These are phyloP conservation scores for Oryza glaberrima DNA, from an alignment of 176 grass and related monocot species.

Conservation along the genomic window DNA sequence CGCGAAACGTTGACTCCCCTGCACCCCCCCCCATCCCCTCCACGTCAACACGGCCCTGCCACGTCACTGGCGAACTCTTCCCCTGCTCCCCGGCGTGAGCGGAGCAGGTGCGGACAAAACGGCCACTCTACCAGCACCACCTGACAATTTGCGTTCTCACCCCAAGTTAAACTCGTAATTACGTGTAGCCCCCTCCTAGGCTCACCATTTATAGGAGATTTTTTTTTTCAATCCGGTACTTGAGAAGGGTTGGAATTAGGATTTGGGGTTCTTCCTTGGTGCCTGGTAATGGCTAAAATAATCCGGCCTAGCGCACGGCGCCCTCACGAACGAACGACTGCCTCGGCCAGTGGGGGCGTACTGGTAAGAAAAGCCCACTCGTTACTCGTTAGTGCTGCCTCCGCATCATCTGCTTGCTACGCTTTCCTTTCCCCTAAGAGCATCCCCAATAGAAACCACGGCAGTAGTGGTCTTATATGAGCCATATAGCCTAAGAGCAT, in stretches of 20 bases:
- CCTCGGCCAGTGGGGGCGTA: conserved; percentile 33
- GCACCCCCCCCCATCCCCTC: neutral
- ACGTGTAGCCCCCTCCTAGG: neutral
- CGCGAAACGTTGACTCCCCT: conserved; percentile 55
- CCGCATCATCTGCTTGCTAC: conserved; percentile 12
- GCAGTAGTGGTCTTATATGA: too few species aligned
- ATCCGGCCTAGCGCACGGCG: conserved; percentile 18
- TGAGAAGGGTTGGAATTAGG: rapidly evolving
- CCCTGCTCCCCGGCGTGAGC: conserved; percentile 41
- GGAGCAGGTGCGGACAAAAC: conserved; percentile 40
- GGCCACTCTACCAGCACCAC: conserved; percentile 36
- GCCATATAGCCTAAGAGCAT: too few species aligned
- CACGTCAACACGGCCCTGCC: conserved; percentile 46
- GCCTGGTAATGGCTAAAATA: neutral
- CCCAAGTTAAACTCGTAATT: neutral
- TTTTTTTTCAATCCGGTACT: neutral
- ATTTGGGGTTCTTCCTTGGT: neutral
- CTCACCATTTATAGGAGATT: neutral
- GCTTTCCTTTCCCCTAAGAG: neutral
- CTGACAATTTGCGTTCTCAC: neutral
- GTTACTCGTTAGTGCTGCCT: conserved; percentile 5
- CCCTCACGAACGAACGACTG: neutral
- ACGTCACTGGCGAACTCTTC: conserved; percentile 37
- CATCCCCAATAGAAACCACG: too few species aligned
- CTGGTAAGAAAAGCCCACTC: conserved; percentile 5